A percentile compares a stretch with the other conserved stretches of the same genome.
Conservation (phyloP, 129 eudicot genomes). For the Gnaphalium uliginosum region DNA sequence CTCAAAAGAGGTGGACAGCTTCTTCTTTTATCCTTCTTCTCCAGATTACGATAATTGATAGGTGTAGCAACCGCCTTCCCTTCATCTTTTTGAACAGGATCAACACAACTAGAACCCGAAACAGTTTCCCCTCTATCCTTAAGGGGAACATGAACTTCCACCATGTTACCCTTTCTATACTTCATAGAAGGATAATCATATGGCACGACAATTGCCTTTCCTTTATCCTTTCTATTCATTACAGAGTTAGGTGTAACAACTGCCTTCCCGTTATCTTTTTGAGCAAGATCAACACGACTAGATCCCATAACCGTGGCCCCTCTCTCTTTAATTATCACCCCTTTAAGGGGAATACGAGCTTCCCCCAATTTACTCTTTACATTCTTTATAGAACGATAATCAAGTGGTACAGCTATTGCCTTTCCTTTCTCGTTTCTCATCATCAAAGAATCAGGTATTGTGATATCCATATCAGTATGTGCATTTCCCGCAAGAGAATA, state of each 20-base stretch:
- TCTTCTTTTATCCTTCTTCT: conserved; percentile 29
- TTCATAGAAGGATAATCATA: conserved; percentile 24
- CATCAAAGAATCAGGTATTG: conserved; percentile 17
- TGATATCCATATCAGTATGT: neutral
- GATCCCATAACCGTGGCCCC: conserved; percentile 15
- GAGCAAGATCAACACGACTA: conserved; percentile 24
- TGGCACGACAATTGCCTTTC: conserved; percentile 29
- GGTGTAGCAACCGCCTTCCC: conserved; percentile 15
- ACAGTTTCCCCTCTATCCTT: conserved; percentile 18
- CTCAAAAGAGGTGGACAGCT: conserved; percentile 37
- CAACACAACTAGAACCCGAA: conserved; percentile 19
- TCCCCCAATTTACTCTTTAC: conserved; percentile 24
- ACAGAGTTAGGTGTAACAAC: conserved; percentile 23
- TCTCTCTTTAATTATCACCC: conserved; percentile 26
- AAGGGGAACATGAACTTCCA: conserved; percentile 17
- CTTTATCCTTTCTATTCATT: conserved; percentile 32
- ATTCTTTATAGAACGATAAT: conserved; percentile 24
- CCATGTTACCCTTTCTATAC: conserved; percentile 8
- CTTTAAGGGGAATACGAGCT: conserved; percentile 21
- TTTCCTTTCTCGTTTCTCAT: conserved; percentile 37
- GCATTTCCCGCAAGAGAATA: conserved; percentile 10
- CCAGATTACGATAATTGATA: conserved; percentile 7
- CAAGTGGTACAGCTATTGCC: conserved; percentile 27
- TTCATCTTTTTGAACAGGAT: conserved; percentile 26
- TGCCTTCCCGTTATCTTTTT: conserved; percentile 25